Evolutionary conservation across 257 asterid species (phyloP), one percentile per base, ranked within the genome.

Genomic region (Echites panduratus): DNA sequence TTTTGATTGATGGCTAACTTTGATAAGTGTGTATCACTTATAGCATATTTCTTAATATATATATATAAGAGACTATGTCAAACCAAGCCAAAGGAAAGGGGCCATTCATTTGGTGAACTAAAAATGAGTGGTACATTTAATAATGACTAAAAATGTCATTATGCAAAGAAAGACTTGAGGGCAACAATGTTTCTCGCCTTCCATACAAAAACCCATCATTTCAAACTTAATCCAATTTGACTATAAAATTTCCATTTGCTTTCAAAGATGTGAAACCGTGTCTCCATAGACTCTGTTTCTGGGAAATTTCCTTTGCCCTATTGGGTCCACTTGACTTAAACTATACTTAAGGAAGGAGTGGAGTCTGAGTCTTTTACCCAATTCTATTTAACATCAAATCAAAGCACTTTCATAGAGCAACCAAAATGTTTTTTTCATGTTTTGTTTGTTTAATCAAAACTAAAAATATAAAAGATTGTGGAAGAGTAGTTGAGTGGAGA

Each of bases 221-320:
- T 61, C 61, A 47, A n/a, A 41, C 53, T 41, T 8, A 7, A 64
- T 56, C 44, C 27, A 58, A 61, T 43, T 49, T 62, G 81, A 80
- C 79, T 77, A 41, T 41, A 41, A 1, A 41, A 41, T 41, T 52
- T 52, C 57, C 6, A 0, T 17, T 5, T 9, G 38, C 20, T 11
- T 26, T 26, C 16, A 26, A 58, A 58, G 19, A 24, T 58, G 38
- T 4, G 40, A 26, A 58, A 4, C 19, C 8, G 35, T 10, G 63
- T 57, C 61, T n/a, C 61, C 63, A 22, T 4, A 8, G 22, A 20
- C 32, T 22, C 5, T 56, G 29, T 9, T 9, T 54, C 5, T 22
- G 61, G 61, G 61, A 22, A 22, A n/a, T 22, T n/a, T 9, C 29
- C 13, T 20, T 22, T n/a, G 38, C 38, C 2, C 61, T 24, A 1